These are phyloP conservation scores for Orbilia ellipsospora DNA, from an alignment of 2,329 filamentous ascomycete species.

Conservation along the genomic window DNA sequence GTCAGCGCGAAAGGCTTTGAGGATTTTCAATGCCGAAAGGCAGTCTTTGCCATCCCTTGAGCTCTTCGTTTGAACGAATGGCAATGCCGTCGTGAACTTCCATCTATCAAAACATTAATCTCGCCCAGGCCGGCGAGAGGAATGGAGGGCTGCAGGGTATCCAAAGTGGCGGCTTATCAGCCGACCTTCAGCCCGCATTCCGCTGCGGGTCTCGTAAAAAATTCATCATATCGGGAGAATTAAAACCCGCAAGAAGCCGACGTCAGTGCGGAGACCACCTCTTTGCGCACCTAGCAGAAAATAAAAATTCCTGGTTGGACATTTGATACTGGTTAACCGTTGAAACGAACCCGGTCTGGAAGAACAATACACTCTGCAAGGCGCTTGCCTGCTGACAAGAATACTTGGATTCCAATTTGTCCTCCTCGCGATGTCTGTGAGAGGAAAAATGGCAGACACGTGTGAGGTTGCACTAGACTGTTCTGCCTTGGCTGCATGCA, in stretches of 20 bases:
- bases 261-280: slow-evolving; percentile 35
- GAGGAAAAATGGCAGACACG: slow-evolving; percentile 23
- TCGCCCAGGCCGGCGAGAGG: no score
- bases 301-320: slow-evolving; percentile 36
- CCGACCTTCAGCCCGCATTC: slow-evolving; percentile 33
- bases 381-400: slow-evolving; percentile 18
- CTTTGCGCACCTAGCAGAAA: slow-evolving; percentile 5
- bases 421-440: not conserved
- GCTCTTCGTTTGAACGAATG: no score
- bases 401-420: not conserved
- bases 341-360: not conserved
- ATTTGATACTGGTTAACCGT: not conserved
- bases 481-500: slow-evolving; percentile 34
- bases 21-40: not conserved
- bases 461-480: slow-evolving; percentile 36
- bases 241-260: slow-evolving; percentile 28
- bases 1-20: slow-evolving; percentile 46
- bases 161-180: slow-evolving; percentile 22
- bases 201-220: slow-evolving; percentile 41
- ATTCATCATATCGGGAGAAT: slow-evolving; percentile 43
- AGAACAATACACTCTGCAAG: slow-evolving; percentile 15
- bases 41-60: no score
- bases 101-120: not conserved
- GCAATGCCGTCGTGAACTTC: no score
- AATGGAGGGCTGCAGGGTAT: not conserved